Base-by-base conservation (phyloP, 345 rosid species). In the Salix caprea region DNA sequence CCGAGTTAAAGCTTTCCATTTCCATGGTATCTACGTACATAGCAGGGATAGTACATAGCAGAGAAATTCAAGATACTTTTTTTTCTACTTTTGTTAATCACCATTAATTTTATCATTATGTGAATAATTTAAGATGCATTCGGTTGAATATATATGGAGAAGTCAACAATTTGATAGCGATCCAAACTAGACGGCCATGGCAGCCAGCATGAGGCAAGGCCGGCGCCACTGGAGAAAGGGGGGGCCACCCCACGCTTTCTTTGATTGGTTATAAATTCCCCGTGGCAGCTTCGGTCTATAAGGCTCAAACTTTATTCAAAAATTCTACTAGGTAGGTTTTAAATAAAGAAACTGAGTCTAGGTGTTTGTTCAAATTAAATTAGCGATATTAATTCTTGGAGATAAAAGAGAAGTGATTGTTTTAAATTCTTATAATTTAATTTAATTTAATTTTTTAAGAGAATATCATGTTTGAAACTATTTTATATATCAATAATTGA, bases 151-250 rank as follows among this genome's bases (percentile, higher is more conserved):
- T 2, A 52, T 19, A 34, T 34, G 36, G 5, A 34, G 36, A 34
- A 34, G 36, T n/a, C 19, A 52, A 18, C 21, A 52, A 18, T 18
- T 9, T 36, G 70, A 67, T 4, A 14, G 65, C 18, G 70, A 68
- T 61, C 54, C 64, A 61, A 78, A 73, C 70, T 14, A 73, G 74
- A 62, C 19, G 26, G 40, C 39, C 8, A 28, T 46, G 46, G 48
- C 46, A 21, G 70, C 13, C 42, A 67, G 23, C 70, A 21, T 5
- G 48, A 11, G 44, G 40, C 70, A 40, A 40, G 80, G 80, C 65
- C 44, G 75, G 72, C 76, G 80, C 72, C 75, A 21, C 70, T 8
- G 46, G 40, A 16, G 44, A 13, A 36, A 26, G 66, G 67, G 80
- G 32, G 32, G 32, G 34, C 34, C 34, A 52, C 76, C 72, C 21